phyloP scores from a whole-genome alignment of 2,329 filamentous ascomycete genomes.

The Exserohilum turcica region DNA sequence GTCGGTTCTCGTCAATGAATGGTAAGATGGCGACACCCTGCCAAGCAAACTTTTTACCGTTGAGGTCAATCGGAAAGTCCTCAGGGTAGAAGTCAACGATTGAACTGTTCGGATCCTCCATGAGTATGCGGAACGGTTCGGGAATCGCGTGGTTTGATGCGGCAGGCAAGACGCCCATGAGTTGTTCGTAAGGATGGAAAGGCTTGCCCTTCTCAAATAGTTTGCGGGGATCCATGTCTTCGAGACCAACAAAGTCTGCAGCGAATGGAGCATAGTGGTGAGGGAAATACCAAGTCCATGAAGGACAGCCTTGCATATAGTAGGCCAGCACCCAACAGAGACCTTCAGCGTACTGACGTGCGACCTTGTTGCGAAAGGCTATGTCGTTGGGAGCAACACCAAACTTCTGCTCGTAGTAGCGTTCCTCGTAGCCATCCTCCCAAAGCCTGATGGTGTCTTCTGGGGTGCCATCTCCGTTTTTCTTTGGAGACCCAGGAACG shows the following conservation, averaged over 20 bases:
- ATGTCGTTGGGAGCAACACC: conserved; percentile 78
- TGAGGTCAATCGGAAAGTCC: conserved; percentile 90
- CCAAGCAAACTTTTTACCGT: conserved; percentile 99
- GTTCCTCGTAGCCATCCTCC: conserved; percentile 93
- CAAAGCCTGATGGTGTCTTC: conserved; percentile 86
- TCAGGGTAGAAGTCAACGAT: conserved; percentile 98
- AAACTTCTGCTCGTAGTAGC: conserved; percentile 98
- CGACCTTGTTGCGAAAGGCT: conserved; percentile 87
- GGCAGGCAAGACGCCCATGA: conserved; percentile 97
- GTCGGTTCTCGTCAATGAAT: conserved; percentile 90
- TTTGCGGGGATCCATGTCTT: conserved; percentile 69
- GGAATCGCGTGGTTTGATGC: conserved; percentile 92
- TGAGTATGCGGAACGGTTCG: conserved; percentile 83
- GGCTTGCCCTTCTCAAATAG: conserved; percentile 82
- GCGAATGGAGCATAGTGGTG: conserved; percentile 99
- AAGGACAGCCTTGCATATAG: conserved; percentile 97
- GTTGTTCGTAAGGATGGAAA: conserved; percentile 91
- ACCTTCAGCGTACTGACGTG: conserved; percentile 89
- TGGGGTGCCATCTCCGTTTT: conserved; percentile 63
- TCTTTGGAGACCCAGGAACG: conserved; percentile 50
- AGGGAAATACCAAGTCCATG: conserved; percentile 99
- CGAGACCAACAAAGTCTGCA: conserved; percentile 86
- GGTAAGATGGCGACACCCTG: conserved; percentile 91
- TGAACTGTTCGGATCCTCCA: conserved; percentile 84
- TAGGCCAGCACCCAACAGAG: conserved; percentile 94